phyloP scores from a whole-genome alignment of 78 protist species.

The Polysphondylium violaceum region DNA sequence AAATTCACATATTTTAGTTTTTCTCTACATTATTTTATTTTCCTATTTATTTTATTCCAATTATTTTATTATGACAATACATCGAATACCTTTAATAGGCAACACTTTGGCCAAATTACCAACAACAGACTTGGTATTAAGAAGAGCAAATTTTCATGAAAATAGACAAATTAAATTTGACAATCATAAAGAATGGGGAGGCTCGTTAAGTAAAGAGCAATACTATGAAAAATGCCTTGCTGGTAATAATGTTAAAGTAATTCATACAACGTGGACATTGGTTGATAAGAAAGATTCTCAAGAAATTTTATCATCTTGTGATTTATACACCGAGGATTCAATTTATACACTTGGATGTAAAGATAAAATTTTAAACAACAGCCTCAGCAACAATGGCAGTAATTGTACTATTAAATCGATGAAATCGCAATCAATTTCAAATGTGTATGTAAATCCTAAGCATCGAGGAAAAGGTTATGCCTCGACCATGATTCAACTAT shows the following conservation, averaged over 20 bases:
- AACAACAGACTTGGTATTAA: too few relatives aligned
- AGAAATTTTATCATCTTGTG: conserved; percentile 43
- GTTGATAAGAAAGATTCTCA: background rate
- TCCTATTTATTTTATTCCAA: too few relatives aligned
- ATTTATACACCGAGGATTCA: conserved; percentile 32
- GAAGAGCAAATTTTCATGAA: too few relatives aligned
- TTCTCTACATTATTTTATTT: too few relatives aligned
- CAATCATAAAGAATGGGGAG: conserved; percentile 56
- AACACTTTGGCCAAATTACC: too few relatives aligned
- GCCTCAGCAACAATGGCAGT: background rate
- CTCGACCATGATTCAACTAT: too few relatives aligned
- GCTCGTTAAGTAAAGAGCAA: conserved; percentile 4
- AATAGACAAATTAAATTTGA: too few relatives aligned
- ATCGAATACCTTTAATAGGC: too few relatives aligned
- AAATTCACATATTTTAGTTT: too few relatives aligned
- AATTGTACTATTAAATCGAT: too few relatives aligned
- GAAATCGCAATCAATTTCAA: conserved; percentile 45
- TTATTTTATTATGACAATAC: too few relatives aligned
- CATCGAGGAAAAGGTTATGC: conserved; percentile 47
- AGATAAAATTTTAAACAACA: conserved; percentile 2
- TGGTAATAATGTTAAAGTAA: conserved; percentile 1
- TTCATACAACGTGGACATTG: conserved; percentile 56
- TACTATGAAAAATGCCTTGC: conserved; percentile 35
- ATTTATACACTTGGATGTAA: conserved; percentile 6
- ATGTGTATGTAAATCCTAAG: conserved; percentile 31